Percentiles rank a stretch among this genome's conserved stretches.
These are phyloP conservation scores for Candida piceae DNA, from an alignment of 805 yeast species.

Conservation along the genomic window DNA sequence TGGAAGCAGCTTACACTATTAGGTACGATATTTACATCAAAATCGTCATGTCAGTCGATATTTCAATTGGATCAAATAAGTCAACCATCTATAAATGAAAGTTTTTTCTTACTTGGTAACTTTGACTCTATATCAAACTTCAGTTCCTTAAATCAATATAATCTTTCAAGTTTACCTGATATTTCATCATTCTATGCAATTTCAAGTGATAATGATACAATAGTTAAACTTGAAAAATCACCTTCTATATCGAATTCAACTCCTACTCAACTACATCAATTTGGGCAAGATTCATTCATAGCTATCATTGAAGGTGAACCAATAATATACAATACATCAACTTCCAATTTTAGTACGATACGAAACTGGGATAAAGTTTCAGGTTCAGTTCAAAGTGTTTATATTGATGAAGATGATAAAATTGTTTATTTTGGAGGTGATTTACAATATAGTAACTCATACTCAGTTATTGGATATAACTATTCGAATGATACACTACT, in stretches of 20 bases:
- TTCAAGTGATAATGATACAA: slow-evolving; percentile 12
- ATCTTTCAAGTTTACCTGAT: slow-evolving; percentile 14
- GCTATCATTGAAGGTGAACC: slow-evolving; percentile 25
- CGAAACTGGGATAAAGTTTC: slow-evolving; percentile 24
- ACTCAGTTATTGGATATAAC: slow-evolving; percentile 66
- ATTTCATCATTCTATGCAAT: slow-evolving; percentile 15
- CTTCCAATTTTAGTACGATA: slow-evolving; percentile 3
- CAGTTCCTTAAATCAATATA: slow-evolving; percentile 16
- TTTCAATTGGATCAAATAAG: slow-evolving; percentile 3
- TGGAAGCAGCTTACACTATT: no score
- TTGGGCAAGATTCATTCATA: slow-evolving; percentile 14
- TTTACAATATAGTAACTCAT: slow-evolving; percentile 44
- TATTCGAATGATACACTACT: slow-evolving; percentile 34
- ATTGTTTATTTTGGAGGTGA: slow-evolving; percentile 78
- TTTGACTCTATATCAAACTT: slow-evolving; percentile 26
- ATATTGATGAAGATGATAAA: slow-evolving; percentile 41
- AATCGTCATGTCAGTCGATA: not conserved
- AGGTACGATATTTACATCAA: no score
- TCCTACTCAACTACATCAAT: slow-evolving; percentile 7
- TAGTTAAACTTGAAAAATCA: slow-evolving; percentile 8
- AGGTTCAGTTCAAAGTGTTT: slow-evolving; percentile 41
- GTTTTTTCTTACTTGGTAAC: slow-evolving; percentile 22
- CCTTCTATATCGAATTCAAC: no score
- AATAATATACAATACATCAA: slow-evolving; percentile 11
- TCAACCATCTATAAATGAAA: slow-evolving; percentile 18